Evolutionary conservation across 345 rosid species (phyloP).

Genomic region (Carallia brachiata): DNA sequence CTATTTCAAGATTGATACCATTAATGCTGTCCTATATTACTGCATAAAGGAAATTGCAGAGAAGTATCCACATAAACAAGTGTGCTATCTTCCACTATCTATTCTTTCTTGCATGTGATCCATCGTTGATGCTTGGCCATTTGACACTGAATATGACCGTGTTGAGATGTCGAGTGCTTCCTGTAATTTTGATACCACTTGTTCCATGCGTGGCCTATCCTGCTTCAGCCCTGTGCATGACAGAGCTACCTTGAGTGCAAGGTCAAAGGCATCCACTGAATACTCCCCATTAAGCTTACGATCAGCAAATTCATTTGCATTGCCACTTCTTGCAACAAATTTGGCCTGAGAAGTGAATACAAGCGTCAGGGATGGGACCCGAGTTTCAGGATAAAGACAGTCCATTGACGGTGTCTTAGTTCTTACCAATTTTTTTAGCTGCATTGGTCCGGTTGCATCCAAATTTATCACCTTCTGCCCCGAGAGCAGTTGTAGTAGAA

Average conservation of each 20-base stretch:
- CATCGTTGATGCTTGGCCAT: neutral
- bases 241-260: slow-evolving; percentile 46
- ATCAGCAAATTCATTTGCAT: slow-evolving; percentile 46
- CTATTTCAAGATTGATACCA: slow-evolving; percentile 6
- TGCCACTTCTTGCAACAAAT: slow-evolving; percentile 35
- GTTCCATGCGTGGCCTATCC: slow-evolving; percentile 60
- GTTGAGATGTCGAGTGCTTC: slow-evolving; percentile 38
- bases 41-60: neutral
- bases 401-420: neutral
- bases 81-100: neutral
- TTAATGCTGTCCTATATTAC: slow-evolving; percentile 5
- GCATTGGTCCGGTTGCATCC: slow-evolving; percentile 35
- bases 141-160: slow-evolving; percentile 9
- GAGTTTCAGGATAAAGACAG: neutral
- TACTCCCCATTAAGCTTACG: slow-evolving; percentile 49
- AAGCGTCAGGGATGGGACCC: neutral
- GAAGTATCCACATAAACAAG: neutral
- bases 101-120: neutral
- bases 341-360: slow-evolving; percentile 37
- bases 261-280: slow-evolving; percentile 43
- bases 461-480: slow-evolving; percentile 53
- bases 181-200: slow-evolving; percentile 41
- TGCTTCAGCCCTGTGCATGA: slow-evolving; percentile 52
- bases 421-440: slow-evolving; percentile 46
- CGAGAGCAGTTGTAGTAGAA: slow-evolving; percentile 58